Evolutionary conservation across 1,139 yeast genomes (phyloP), one percentile per base, ranked within the genome.

Genomic region (Ashbya aceris): DNA sequence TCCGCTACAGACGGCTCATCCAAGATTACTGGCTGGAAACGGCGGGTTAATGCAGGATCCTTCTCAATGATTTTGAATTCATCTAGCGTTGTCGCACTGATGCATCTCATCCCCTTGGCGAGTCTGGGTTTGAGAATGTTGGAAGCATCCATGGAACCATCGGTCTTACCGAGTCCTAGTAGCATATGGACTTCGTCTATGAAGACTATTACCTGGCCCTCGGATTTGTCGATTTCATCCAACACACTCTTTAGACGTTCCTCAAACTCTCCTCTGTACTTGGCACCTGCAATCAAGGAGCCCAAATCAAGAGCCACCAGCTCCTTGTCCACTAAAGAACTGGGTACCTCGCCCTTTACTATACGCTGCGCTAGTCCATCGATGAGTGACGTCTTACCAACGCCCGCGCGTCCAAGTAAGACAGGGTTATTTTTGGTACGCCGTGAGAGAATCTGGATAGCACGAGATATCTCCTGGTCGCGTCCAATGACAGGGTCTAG

Each of bases 401-500:
- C 93, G 65, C 98, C 98, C 1, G 98, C 97, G 50, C 84, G 79
- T 48, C 97, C 98, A 41, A 89, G 86, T 40, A 91, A 65, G 0
- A 91, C 95, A 0, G 97, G 97, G 58, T 91, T 91, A 58, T 89
- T 89, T 62, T 91, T 91, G 1, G 96, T 87, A 59, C 98, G 71
- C 52, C 98, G 70, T 1, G 96, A 85, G 39, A 91, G 67, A 41
- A 91, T 87, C 61, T 91, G 97, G 42, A 91, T 81, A 0, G 97
- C 89, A 44, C 98, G 70, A 45, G 91, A 74, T 45, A 91, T 91
- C 58, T 91, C 98, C 51, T 87, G 96, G 56, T 91, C 97, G 49
- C 98, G 71, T 2, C 98, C 98, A 56, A 91, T 91, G 27, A 91
- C 97, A 0, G 98, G 97, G 58, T 91, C 98, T 33, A 91, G 69